Percentiles rank a stretch among this genome's conserved stretches.
Conservation (phyloP, 352 stramenopile genomes). For the Blastocystis sp. region DNA sequence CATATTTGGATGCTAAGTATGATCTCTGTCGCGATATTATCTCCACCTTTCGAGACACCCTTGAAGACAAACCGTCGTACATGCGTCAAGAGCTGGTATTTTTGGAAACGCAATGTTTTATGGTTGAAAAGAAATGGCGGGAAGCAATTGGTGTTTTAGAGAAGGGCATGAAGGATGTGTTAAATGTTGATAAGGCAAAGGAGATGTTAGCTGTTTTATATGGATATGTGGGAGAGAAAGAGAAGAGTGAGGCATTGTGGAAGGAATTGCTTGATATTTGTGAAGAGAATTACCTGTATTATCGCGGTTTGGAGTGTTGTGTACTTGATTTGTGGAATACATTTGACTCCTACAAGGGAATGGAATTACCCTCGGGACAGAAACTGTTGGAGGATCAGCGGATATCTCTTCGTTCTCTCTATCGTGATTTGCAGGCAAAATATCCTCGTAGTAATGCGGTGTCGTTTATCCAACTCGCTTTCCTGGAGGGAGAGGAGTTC, state of each 20-base stretch:
- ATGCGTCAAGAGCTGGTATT: slow-evolving; percentile 22
- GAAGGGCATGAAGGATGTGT: not conserved
- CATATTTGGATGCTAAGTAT: slow-evolving; percentile 3
- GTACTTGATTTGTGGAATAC: not conserved
- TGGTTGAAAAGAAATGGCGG: slow-evolving; percentile 10
- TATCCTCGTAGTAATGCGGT: not conserved
- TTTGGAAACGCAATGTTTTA: not conserved
- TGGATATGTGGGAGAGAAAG: not conserved
- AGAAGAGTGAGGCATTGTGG: not conserved
- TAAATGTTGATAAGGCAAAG: not conserved
- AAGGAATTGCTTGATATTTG: not conserved
- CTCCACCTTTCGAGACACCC: not conserved
- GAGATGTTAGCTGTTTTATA: not conserved
- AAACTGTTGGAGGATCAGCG: not conserved
- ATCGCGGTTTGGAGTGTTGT: not conserved
- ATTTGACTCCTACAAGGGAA: not conserved
- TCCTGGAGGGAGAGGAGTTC: not conserved
- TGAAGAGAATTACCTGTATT: not conserved
- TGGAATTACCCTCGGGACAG: not conserved
- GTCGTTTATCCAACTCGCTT: not conserved
- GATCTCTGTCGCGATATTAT: slow-evolving; percentile 54
- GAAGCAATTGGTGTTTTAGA: not conserved
- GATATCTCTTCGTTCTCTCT: not conserved
- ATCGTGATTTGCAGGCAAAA: not conserved
- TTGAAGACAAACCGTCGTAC: not conserved